Percentiles rank a stretch among this genome's conserved stretches.
Evolutionary conservation across 352 stramenopile genomes (phyloP).

Genomic region (Pythium scleroteichum): DNA sequence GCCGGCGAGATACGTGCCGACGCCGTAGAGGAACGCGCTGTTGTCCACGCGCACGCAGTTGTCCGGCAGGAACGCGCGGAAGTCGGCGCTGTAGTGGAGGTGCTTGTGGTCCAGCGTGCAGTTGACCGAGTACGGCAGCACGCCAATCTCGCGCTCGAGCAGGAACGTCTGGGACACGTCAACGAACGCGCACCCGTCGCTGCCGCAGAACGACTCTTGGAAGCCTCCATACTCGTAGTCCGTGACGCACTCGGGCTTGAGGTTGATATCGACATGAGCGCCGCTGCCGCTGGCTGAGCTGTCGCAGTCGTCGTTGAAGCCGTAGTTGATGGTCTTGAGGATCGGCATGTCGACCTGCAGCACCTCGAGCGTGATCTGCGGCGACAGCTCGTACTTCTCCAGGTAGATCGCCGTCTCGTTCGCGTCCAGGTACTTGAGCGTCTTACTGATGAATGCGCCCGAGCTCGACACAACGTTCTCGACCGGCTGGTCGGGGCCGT

Average conservation of each 20-base stretch:
- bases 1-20: slow-evolving; percentile 48
- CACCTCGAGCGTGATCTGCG: slow-evolving; percentile 17
- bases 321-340: slow-evolving; percentile 5
- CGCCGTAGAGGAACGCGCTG: slow-evolving; percentile 38
- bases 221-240: slow-evolving; percentile 31
- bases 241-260: slow-evolving; percentile 5
- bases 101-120: slow-evolving; percentile 30
- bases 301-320: neutral
- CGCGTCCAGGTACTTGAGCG: neutral
- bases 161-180: slow-evolving; percentile 35
- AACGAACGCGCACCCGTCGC: slow-evolving; percentile 40
- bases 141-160: slow-evolving; percentile 39
- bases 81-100: slow-evolving; percentile 46
- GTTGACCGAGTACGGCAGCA: slow-evolving; percentile 44
- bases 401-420: slow-evolving; percentile 10
- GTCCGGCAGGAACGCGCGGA: slow-evolving; percentile 37
- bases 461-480: slow-evolving; percentile 6
- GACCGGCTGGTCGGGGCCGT: neutral
- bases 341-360: slow-evolving; percentile 21
- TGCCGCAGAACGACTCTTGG: slow-evolving; percentile 35
- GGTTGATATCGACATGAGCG: too few relatives aligned
- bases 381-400: slow-evolving; percentile 20
- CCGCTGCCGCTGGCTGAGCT: neutral
- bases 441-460: slow-evolving; percentile 1
- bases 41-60: slow-evolving; percentile 32